Evolutionary conservation across 2,329 filamentous ascomycete genomes (phyloP).

Genomic region (Cylindrodendrum hubeiense): DNA sequence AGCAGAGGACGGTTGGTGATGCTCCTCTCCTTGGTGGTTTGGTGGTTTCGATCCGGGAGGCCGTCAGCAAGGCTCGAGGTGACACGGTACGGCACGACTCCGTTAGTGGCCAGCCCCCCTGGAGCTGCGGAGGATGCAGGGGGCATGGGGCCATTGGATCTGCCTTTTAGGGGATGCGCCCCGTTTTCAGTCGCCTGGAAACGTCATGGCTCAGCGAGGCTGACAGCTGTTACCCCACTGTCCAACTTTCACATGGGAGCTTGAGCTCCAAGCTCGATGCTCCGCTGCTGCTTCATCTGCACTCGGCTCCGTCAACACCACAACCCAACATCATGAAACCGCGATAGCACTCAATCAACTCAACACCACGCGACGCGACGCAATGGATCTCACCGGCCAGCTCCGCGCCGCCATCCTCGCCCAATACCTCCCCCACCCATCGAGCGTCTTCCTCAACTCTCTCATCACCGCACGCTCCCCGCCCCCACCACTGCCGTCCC

Average conservation of each 20-base stretch:
- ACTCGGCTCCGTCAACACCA: conserved; percentile 31
- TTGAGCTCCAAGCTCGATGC: not conserved
- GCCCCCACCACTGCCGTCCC: conserved; percentile 74
- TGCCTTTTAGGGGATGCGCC: conserved; percentile 30
- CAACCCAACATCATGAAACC: conserved; percentile 10
- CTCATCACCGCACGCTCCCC: conserved; percentile 70
- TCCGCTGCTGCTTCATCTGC: not conserved
- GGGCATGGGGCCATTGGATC: not conserved
- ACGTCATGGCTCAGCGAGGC: conserved; percentile 43
- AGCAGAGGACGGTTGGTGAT: not conserved
- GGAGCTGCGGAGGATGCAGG: conserved; percentile 27
- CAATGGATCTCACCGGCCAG: conserved; percentile 58
- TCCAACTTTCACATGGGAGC: conserved; percentile 13
- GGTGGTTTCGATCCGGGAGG: not conserved
- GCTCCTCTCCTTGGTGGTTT: not conserved
- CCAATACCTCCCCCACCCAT: conserved; percentile 66
- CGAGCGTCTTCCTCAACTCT: conserved; percentile 70
- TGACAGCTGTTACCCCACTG: conserved; percentile 13
- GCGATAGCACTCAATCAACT: conserved; percentile 4
- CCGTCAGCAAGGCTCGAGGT: conserved; percentile 2
- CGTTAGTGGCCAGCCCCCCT: conserved; percentile 31
- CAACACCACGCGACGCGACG: not conserved
- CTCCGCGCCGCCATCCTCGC: conserved; percentile 63
- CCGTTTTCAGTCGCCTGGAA: conserved; percentile 38
- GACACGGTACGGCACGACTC: conserved; percentile 37